Base-by-base conservation (phyloP, 345 rosid species). In the Euphorbia pulcherrima region DNA sequence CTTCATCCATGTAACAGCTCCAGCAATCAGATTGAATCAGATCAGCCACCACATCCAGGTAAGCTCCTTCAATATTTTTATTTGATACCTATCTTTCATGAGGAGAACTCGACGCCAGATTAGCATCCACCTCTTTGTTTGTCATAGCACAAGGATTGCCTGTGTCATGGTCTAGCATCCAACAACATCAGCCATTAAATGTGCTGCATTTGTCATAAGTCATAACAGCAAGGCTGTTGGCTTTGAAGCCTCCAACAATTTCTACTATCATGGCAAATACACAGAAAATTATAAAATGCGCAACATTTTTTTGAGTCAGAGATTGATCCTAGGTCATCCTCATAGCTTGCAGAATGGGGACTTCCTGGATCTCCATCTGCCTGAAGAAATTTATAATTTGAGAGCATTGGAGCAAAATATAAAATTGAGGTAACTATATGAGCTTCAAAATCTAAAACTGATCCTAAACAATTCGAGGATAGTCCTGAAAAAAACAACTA, bases 121-220 rank as follows among this genome's bases (percentile, higher is more conserved):
- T n/a, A n/a, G n/a, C n/a, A 62, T 68, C 85, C 27, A 80, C 84
- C 50, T 71, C 81, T 24, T 77, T 80, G 30, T 69, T 16, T 57
- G 28, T 57, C 4, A 65, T 35, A 47, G 61, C 54, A 44, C 18
- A 37, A 13, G 72, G 33, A 18, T 79, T 76, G 54, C 64, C 78
- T 0, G 65, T 64, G 66, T 69, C 75, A 57, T 33, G 33, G 8
- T 33, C 26, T 76, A 79, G 33, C 87, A 78, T 64, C 96, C 97
- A 13, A 83, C 87, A 18, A 88, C 78, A 75, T 92, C 98, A 0
- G 87, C 78, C 7, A 88, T 74, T 84, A 90, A 72, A 81, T 88
- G 98, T 0, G 90, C 95, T 62, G 98, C 97, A 75, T 92, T 95
- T 0, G 97, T 80, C 53, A 92, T n/a, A n/a, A n/a, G n/a, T n/a